Evolutionary conservation across 768 basidiomycete species (phyloP), one percentile per base, ranked within the genome.

Genomic region (Pleurotus tuber-regium): DNA sequence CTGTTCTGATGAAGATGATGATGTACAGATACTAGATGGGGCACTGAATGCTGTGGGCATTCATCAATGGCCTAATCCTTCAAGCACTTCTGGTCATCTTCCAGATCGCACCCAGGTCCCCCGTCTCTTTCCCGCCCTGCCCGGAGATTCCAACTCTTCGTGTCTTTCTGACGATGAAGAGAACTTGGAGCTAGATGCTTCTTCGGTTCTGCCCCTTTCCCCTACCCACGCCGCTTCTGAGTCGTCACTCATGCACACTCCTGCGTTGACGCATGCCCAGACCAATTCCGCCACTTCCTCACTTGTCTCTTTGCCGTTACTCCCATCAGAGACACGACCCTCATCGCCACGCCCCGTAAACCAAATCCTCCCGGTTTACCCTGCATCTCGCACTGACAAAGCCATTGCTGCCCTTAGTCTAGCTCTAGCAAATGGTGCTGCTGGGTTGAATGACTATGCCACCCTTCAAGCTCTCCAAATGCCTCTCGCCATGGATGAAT

Each of bases 391-490:
- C 29, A 68, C 79, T 16, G 83, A 85, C 57, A 84, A 82, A 59
- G 79, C 79, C 12, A 71, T 85, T 43, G 82, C 82, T 14, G 81
- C 80, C 14, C 71, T 85, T 25, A 72, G 70, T 26, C 65, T 86
- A 2, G 82, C 80, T 14, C 74, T 86, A 68, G 83, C 84, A 10
- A 84, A 78, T 54, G 84, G 83, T 35, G 83, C 83, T 8, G 82
- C 78, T 4, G 75, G 81, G 23, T 61, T 86, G 31, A 74, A 73
- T 47, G 83, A 86, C 59, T 85, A 84, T 51, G 68, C 70, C 48
- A 73, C 77, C 1, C 67, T 80, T 29, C 72, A 70, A 51, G 66
- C 67, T 26, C 57, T 72, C 35, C 68, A 80, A 40, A 60, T 59
- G 7, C 55, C 61, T 10, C 49, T 59, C 19, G 56, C 53, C 12